Evolutionary conservation across 2,329 filamentous ascomycete species (phyloP).

Genomic region (Cordyceps tenuipes): DNA sequence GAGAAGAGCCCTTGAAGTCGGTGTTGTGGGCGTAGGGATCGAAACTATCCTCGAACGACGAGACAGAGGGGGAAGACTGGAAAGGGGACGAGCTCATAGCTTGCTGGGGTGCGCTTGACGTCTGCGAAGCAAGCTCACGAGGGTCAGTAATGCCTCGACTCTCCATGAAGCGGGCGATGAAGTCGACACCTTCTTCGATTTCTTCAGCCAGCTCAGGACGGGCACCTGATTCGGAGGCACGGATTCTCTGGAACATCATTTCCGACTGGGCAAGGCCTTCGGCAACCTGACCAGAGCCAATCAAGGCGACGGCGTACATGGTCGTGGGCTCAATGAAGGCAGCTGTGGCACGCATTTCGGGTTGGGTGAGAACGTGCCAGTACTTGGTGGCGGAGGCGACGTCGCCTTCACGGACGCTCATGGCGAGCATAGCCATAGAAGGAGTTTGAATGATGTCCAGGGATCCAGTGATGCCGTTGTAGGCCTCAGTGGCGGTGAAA

Average conservation of each 20-base stretch:
- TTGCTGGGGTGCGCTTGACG: conserved; percentile 35
- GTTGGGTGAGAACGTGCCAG: conserved; percentile 65
- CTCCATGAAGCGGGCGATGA: conserved; percentile 52
- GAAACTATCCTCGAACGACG: conserved; percentile 69
- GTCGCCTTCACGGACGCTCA: conserved; percentile 77
- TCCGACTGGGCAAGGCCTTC: conserved; percentile 74
- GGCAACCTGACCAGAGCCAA: conserved; percentile 76
- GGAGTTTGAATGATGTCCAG: conserved; percentile 45
- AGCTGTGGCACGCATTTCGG: conserved; percentile 49
- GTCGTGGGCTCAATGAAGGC: conserved; percentile 77
- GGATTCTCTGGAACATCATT: conserved; percentile 79
- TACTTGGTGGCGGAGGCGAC: conserved; percentile 68
- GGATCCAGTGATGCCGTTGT: conserved; percentile 46
- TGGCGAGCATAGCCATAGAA: conserved; percentile 74
- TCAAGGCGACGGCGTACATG: conserved; percentile 84
- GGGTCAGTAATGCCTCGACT: conserved; percentile 46
- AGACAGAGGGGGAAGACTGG: conserved; percentile 45
- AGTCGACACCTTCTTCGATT: conserved; percentile 78
- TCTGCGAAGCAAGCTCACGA: conserved; percentile 41
- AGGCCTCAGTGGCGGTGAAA: conserved; percentile 59
- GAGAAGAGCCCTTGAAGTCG: conserved; percentile 85
- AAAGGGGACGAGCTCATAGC: conserved; percentile 39
- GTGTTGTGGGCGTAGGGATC: conserved; percentile 87
- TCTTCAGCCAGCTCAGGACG: conserved; percentile 60
- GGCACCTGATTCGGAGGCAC: conserved; percentile 44